phyloP scores from a whole-genome alignment of 1,139 yeast species.

The Sugiyamaella pinicola region DNA sequence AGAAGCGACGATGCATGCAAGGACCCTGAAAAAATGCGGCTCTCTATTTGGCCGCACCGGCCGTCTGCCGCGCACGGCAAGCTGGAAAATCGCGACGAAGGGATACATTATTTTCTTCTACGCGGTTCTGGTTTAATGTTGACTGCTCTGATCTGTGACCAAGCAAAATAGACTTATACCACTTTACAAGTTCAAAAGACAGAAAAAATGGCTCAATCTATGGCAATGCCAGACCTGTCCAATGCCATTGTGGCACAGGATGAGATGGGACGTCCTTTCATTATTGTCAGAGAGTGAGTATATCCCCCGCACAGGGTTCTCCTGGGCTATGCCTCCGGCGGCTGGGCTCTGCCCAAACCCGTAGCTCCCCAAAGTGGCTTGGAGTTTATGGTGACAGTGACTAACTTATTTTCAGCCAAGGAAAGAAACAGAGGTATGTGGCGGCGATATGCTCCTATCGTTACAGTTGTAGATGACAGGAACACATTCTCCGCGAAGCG shows the following conservation, averaged over 20 bases:
- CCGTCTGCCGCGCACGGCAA: slow-evolving; percentile 5
- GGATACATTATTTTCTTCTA: slow-evolving; percentile 12
- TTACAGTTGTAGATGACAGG: too few relatives aligned
- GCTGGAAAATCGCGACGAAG: neutral
- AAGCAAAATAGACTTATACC: neutral
- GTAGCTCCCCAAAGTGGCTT: too few relatives aligned
- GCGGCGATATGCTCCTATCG: too few relatives aligned
- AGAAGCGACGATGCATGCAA: neutral
- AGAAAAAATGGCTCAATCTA: slow-evolving; percentile 36
- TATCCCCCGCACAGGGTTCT: too few relatives aligned
- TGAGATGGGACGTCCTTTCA: slow-evolving; percentile 98
- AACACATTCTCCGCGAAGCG: too few relatives aligned
- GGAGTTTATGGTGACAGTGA: slow-evolving; percentile 1
- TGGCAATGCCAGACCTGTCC: slow-evolving; percentile 91
- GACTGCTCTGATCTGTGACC: slow-evolving; percentile 1
- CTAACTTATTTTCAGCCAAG: slow-evolving; percentile 53
- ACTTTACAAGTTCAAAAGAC: neutral
- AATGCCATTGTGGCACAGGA: slow-evolving; percentile 99
- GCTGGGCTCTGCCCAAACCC: too few relatives aligned
- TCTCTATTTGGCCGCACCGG: neutral
- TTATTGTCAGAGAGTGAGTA: slow-evolving; percentile 78
- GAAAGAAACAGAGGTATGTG: slow-evolving; percentile 65
- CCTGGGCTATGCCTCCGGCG: too few relatives aligned
- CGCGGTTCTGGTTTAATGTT: slow-evolving; percentile 15
- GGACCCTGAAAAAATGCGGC: neutral